Evolutionary conservation across 1,139 yeast genomes (phyloP).

Genomic region (Starmera stellimalicola): DNA sequence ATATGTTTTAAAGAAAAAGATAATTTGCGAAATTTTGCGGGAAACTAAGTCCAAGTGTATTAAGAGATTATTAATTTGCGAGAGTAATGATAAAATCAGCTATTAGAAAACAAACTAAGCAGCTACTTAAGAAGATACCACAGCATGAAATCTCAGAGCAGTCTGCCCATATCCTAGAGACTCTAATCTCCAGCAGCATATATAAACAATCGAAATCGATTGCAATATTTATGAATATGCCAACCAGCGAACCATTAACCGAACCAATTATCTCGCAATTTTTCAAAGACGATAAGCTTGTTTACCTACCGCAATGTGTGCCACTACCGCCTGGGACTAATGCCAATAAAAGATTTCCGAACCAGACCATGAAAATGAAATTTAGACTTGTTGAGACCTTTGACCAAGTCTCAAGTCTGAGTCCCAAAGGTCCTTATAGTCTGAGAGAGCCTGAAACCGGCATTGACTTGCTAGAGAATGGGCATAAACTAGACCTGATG

Average conservation of each 20-base stretch:
- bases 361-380: slow-evolving; percentile 31
- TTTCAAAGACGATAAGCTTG: slow-evolving; percentile 33
- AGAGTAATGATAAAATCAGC: not conserved
- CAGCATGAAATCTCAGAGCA: slow-evolving; percentile 9
- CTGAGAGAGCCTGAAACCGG: slow-evolving; percentile 54
- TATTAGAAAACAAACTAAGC: not conserved
- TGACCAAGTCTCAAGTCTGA: slow-evolving; percentile 34
- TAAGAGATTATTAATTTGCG: no score
- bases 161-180: slow-evolving; percentile 21
- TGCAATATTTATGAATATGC: slow-evolving; percentile 64
- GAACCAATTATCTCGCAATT: slow-evolving; percentile 37
- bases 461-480: slow-evolving; percentile 18
- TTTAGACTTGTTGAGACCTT: slow-evolving; percentile 42
- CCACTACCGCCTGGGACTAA: slow-evolving; percentile 2
- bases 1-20: no score
- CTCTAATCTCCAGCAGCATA: slow-evolving; percentile 26
- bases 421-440: slow-evolving; percentile 61
- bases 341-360: not conserved
- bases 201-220: slow-evolving; percentile 38
- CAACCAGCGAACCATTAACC: slow-evolving; percentile 52
- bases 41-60: no score
- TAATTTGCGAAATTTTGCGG: no score
- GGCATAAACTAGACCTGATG: slow-evolving; percentile 49
- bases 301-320: slow-evolving; percentile 45
- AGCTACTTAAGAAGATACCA: not conserved